A percentile compares a stretch with the other conserved stretches of the same genome.
Conservation (phyloP, 805 yeast genomes). For the Lipomyces sp. region DNA sequence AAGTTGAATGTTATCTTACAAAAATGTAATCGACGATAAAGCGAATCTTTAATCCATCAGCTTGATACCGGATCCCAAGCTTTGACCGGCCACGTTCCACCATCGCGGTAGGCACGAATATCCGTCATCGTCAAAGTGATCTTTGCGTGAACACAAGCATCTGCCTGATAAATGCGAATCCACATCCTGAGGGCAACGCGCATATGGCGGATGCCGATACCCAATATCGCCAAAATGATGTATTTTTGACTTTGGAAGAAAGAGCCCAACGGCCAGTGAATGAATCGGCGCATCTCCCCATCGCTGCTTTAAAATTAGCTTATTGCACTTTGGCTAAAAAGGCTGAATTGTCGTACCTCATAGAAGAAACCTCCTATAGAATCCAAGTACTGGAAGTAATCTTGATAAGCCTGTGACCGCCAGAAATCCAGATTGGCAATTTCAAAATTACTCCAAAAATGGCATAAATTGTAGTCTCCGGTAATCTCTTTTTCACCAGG, state of each 20-base stretch:
- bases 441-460: conserved; percentile 88
- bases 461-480: conserved; percentile 77
- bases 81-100: conserved; percentile 37
- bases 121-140: conserved; percentile 37
- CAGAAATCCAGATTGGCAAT: conserved; percentile 76
- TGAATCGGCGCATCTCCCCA: conserved; percentile 98
- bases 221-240: conserved; percentile 79
- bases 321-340: conserved; percentile 42
- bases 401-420: conserved; percentile 68
- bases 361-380: conserved; percentile 81
- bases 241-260: conserved; percentile 60
- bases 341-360: conserved; percentile 50
- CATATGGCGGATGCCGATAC: conserved; percentile 47
- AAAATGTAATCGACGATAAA: neutral
- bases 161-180: conserved; percentile 33
- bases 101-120: conserved; percentile 36
- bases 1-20: neutral
- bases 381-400: conserved; percentile 71
- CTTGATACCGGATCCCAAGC: conserved; percentile 27
- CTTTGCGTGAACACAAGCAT: conserved; percentile 31
- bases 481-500: conserved; percentile 57
- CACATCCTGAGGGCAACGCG: conserved; percentile 38
- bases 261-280: conserved; percentile 70
- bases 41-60: conserved; percentile 15
- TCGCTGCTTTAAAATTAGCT: conserved; percentile 65